phyloP scores from a whole-genome alignment of 2,329 filamentous ascomycete species.

The Exophiala mesophila region DNA sequence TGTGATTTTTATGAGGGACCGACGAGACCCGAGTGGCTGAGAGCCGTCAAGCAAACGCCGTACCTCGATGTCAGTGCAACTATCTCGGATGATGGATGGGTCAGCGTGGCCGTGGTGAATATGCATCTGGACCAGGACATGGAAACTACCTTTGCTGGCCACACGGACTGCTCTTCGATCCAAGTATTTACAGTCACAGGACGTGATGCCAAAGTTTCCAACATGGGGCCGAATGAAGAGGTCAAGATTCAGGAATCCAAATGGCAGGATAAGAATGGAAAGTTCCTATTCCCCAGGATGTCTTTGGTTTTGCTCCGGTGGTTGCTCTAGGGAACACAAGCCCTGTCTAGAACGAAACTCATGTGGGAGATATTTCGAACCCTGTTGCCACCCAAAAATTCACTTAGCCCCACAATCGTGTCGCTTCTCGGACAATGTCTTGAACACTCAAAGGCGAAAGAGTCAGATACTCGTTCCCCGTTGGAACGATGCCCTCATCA shows the following conservation, averaged over 20 bases:
- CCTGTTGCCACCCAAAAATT: no score
- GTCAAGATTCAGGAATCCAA: conserved; percentile 57
- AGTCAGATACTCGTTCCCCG: conserved; percentile 10
- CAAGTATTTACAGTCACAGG: conserved; percentile 61
- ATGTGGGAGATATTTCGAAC: no score
- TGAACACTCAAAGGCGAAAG: background rate
- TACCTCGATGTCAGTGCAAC: conserved; percentile 46
- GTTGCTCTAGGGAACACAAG: conserved; percentile 42
- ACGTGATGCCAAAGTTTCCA: conserved; percentile 51
- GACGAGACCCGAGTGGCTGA: conserved; percentile 36
- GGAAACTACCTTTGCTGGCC: conserved; percentile 33
- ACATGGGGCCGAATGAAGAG: conserved; percentile 58
- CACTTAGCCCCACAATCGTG: background rate
- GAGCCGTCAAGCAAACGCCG: conserved; percentile 57
- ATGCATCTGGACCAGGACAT: conserved; percentile 58
- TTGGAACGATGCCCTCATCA: conserved; percentile 1
- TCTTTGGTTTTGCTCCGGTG: conserved; percentile 64
- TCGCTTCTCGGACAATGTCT: background rate
- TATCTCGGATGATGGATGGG: conserved; percentile 50
- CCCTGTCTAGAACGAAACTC: no score
- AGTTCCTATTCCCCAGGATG: conserved; percentile 63
- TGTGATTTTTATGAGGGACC: conserved; percentile 60
- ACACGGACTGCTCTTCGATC: conserved; percentile 46
- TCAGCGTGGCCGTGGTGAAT: conserved; percentile 69
- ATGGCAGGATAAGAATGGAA: conserved; percentile 58